Evolutionary conservation across 2,329 filamentous ascomycete species (phyloP).

Genomic region (Talaromyces sp.): DNA sequence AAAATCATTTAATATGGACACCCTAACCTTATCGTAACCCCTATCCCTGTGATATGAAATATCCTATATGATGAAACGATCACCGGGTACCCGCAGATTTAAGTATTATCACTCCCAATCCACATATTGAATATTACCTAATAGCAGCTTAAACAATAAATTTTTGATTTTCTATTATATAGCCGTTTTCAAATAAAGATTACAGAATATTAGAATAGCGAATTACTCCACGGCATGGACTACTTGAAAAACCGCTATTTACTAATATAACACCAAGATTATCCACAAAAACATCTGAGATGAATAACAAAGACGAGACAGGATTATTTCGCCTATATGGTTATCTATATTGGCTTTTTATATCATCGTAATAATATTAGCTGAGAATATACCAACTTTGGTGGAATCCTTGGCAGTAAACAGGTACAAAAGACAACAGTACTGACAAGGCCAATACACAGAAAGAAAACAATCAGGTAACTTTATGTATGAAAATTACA

Average conservation of each 20-base stretch:
- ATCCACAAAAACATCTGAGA: slow-evolving; percentile 10
- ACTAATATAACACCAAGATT: slow-evolving; percentile 9
- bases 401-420: slow-evolving; percentile 11
- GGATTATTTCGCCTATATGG: neutral
- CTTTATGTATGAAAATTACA: slow-evolving; percentile 9
- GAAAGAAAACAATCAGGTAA: slow-evolving; percentile 8
- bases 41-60: slow-evolving; percentile 21
- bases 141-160: slow-evolving; percentile 5
- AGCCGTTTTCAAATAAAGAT: slow-evolving; percentile 3
- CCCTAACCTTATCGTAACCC: slow-evolving; percentile 2
- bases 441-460: slow-evolving; percentile 11
- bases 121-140: slow-evolving; percentile 7
- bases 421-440: slow-evolving; percentile 11
- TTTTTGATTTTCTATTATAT: slow-evolving; percentile 2
- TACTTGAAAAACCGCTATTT: slow-evolving; percentile 10
- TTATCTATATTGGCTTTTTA: slow-evolving; percentile 1
- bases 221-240: slow-evolving; percentile 8
- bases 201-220: slow-evolving; percentile 6
- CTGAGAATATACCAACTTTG: slow-evolving; percentile 6
- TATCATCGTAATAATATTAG: slow-evolving; percentile 4
- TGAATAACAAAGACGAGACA: slow-evolving; percentile 5
- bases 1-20: no score
- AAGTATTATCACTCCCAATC: slow-evolving; percentile 10
- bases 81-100: slow-evolving; percentile 15
- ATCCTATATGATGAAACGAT: slow-evolving; percentile 16